Evolutionary conservation across 225 moss, liverwort and hornwort genomes (phyloP), one percentile per base, ranked within the genome.

Genomic region (Sphagnum tenellum): DNA sequence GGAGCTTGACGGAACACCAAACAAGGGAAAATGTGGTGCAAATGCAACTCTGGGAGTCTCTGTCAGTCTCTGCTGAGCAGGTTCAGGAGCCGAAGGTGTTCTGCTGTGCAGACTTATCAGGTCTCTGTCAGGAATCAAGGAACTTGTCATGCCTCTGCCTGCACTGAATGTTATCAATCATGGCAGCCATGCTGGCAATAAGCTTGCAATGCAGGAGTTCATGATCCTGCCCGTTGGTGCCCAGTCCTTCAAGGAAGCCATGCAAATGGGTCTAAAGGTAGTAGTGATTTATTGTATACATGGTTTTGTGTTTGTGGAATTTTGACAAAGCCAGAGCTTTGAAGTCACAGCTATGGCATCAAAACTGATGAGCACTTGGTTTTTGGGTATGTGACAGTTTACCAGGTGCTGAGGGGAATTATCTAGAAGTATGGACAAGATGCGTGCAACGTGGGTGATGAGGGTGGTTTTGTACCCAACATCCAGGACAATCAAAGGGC

Each of bases 401-500:
- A 89, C 74, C 94, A 95, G 46, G 72, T 79, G 62, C 68, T 95
- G 63, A 95, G 92, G 67, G 76, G 81, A 50, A 89, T 95, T 54
- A 95, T 95, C 56, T 92, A 95, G 78, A 84, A 66, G 60, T 95
- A 95, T 76, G 92, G 92, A 58, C 79, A 84, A 64, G 92, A 93
- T 77, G 92, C 92, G 12, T 88, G 88, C 69, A 93, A 93, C 49
- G 92, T 93, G 66, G 92, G 92, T 64, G 92, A 93, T 44, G 92
- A 93, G 69, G 92, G 92, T 59, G 92, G 92, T 5, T 93, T 95
- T 70, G 95, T 92, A 12, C 95, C 95, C 0, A 95, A 95, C 69
- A 95, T 95, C 65, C 92, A 89, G 75, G 95, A 92, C 70, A 95
- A 95, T 57, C 86, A 91, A 95, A 73, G 95, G 95, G 4, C 75